Evolutionary conservation across 1,284 basidiomycete species (phyloP).

Genomic region (Cryptococcus sp.): DNA sequence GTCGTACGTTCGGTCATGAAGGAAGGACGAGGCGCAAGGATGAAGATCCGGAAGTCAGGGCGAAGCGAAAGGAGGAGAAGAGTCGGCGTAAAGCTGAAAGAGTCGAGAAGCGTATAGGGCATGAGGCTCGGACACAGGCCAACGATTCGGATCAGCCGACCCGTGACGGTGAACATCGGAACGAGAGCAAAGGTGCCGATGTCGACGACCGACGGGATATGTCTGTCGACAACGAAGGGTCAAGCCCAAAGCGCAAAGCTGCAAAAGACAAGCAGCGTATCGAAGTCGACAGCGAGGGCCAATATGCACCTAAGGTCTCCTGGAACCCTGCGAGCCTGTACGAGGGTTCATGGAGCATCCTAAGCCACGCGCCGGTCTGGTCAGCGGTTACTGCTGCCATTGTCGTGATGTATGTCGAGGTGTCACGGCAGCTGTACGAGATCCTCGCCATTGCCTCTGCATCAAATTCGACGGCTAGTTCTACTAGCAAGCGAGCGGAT

Average conservation of each 20-base stretch:
- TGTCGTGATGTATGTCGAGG: constrained; percentile 14
- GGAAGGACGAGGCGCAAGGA: background rate
- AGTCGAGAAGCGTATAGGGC: background rate
- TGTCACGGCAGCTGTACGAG: constrained; percentile 17
- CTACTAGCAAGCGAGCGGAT: constrained; percentile 3
- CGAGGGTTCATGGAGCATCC: constrained; percentile 5
- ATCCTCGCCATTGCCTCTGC: constrained; percentile 13
- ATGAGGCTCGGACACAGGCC: background rate
- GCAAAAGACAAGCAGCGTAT: background rate
- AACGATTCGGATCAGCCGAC: no score
- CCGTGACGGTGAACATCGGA: no score
- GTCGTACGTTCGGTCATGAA: background rate
- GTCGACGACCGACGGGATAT: no score
- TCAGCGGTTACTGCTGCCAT: constrained; percentile 3
- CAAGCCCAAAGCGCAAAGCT: background rate
- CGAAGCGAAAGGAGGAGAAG: constrained; percentile 1
- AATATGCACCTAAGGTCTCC: background rate
- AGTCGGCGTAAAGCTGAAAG: background rate
- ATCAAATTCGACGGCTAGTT: constrained; percentile 1
- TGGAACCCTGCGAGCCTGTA: background rate
- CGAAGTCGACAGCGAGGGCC: background rate
- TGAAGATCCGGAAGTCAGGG: background rate
- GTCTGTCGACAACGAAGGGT: no score
- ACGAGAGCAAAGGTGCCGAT: no score
- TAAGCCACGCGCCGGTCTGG: constrained; percentile 17